These are phyloP conservation scores for Colletotrichum camelliae DNA, from an alignment of 2,329 filamentous ascomycete species.

Conservation along the genomic window DNA sequence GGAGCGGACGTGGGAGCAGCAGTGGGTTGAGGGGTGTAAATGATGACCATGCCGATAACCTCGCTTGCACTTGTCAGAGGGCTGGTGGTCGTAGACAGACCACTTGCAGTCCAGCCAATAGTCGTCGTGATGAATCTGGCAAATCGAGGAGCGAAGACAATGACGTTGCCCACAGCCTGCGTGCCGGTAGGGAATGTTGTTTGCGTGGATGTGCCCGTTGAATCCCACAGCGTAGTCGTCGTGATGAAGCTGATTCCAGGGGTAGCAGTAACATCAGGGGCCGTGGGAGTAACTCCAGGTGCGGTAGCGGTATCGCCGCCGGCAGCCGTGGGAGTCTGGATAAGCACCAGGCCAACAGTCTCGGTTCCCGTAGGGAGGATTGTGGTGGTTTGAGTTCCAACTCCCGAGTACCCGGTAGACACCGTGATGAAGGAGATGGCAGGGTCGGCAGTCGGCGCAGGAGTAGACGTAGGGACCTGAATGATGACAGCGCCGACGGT, in stretches of 20 bases:
- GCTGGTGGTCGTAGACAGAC: neutral
- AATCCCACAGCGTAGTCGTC: neutral
- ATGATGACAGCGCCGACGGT: conserved; percentile 6
- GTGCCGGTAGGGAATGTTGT: neutral
- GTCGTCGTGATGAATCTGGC: neutral
- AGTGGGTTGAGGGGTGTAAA: neutral
- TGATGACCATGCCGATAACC: neutral
- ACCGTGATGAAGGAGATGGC: conserved; percentile 4
- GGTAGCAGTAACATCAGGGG: neutral
- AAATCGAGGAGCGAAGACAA: neutral
- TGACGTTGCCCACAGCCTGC: neutral
- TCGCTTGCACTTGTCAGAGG: neutral
- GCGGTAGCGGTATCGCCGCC: neutral
- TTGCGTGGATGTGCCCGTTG: neutral
- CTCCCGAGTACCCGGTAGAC: neutral
- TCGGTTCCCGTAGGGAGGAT: neutral
- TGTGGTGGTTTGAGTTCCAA: conserved; percentile 2
- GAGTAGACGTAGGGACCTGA: neutral
- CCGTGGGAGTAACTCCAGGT: neutral
- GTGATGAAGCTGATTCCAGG: neutral
- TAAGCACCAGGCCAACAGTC: neutral
- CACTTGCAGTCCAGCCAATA: neutral
- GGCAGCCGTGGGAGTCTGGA: conserved; percentile 5
- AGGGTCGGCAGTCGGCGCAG: neutral
- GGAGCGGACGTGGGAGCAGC: neutral